Conservation (phyloP, 2,329 filamentous ascomycete genomes). For the Xylaria sp. region DNA sequence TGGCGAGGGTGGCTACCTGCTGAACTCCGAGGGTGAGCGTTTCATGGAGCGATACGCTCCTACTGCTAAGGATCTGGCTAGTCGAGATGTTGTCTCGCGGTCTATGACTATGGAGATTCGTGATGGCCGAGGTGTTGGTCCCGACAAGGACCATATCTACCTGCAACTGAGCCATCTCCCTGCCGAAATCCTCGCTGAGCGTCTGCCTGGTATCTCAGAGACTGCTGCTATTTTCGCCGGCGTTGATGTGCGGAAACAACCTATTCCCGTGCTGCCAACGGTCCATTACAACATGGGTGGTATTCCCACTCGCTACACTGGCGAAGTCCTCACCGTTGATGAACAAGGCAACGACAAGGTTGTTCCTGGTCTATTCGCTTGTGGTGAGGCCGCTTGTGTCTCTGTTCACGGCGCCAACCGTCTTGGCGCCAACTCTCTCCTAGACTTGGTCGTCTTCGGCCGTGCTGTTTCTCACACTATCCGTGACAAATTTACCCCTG, state of each 20-base stretch:
- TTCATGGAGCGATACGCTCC: conserved; percentile 99
- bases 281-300: conserved; percentile 99
- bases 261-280: conserved; percentile 93
- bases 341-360: conserved; percentile 87
- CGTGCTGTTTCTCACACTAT: conserved; percentile 97
- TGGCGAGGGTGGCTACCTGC: conserved; percentile 96
- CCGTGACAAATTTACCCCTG: conserved; percentile 89
- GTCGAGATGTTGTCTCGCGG: conserved; percentile 93
- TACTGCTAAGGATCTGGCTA: conserved; percentile 96
- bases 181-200: conserved; percentile 88
- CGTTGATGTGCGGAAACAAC: conserved; percentile 96
- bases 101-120: conserved; percentile 99
- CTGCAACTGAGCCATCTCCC: conserved; percentile 96
- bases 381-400: conserved; percentile 95
- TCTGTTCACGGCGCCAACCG: conserved; percentile 98
- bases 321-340: conserved; percentile 91
- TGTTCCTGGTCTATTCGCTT: conserved; percentile 93
- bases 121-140: conserved; percentile 93
- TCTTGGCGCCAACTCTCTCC: conserved; percentile 95
- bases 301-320: conserved; percentile 96
- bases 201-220: conserved; percentile 97
- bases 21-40: conserved; percentile 97
- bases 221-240: conserved; percentile 96
- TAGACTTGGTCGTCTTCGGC: conserved; percentile 96
- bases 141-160: conserved; percentile 98